Evolutionary conservation across 192 early-diverging fungal genomes (phyloP).

Genomic region (Umbelopsis isabellina): DNA sequence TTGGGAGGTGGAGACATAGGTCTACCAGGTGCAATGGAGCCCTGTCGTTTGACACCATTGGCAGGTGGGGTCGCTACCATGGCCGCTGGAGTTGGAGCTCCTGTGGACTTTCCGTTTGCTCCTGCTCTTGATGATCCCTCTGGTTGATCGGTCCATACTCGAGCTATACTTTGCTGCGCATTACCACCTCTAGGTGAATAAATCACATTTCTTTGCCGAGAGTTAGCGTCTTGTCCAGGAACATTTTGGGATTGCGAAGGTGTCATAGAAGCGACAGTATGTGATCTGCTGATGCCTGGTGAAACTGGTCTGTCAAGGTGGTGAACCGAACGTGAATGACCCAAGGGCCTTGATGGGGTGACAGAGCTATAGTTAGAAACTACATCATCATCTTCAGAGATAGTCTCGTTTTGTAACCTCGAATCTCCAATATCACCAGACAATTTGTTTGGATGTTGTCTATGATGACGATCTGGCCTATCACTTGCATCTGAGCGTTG

Average conservation of each 20-base stretch:
- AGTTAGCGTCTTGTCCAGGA: conserved; percentile 7
- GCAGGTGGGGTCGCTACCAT: conserved; percentile 5
- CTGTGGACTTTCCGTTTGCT: neutral
- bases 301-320: neutral
- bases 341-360: neutral
- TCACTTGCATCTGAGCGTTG: neutral
- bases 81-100: neutral
- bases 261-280: neutral
- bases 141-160: neutral
- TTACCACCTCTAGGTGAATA: conserved; percentile 8
- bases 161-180: neutral
- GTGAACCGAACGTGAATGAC: conserved; percentile 4
- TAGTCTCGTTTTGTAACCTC: neutral
- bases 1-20: conserved; percentile 3
- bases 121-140: conserved; percentile 1
- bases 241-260: conserved; percentile 1
- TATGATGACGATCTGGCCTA: neutral
- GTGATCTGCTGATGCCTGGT: neutral
- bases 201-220: conserved; percentile 5
- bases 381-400: neutral
- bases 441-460: neutral
- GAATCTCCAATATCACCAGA: neutral
- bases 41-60: conserved; percentile 4
- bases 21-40: neutral
- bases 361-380: conserved; percentile 17